Evolutionary conservation across 2,329 filamentous ascomycete genomes (phyloP), one percentile per base, ranked within the genome.

Genomic region (Microcera coccophila): DNA sequence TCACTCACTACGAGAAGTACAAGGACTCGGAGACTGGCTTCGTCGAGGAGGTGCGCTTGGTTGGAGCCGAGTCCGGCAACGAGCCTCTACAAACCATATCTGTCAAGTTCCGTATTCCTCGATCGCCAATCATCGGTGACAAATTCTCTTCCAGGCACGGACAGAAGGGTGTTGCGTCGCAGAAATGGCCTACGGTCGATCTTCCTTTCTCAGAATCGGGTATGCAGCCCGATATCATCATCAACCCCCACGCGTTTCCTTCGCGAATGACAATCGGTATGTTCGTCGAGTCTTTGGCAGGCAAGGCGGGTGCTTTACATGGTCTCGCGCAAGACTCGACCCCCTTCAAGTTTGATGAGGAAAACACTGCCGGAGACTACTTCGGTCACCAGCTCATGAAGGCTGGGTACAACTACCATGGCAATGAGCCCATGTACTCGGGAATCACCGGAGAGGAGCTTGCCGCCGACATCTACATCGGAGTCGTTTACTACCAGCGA

Each of bases 261-360:
- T 97, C 91, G 35, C 90, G 93, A 69, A 98, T 98, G 93, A 98
- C 93, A 16, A 98, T 98, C 62, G 93, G 93, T 62, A 97, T 97
- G 88, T 97, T 98, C 68, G 82, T 98, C 62, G 93, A 98, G 72
- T 96, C 90, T 4, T 78, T 98, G 39, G 93, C 93, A 9, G 93
- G 93, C 48, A 98, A 98, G 72, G 82, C 91, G 9, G 93, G 93
- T 36, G 87, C 91, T 12, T 78, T 98, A 26, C 93, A 98, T 64
- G 93, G 93, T 36, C 76, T 96, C n/a, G 87, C 93, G 0, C 93
- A 97, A 66, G 93, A 98, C 65, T 90, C 82, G 34, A 97, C 93
- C 0, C 93, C 93, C 1, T 98, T 96, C 78, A 84, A 85, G 54
- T 98, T 97, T 65, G 85, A 89, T 61, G 91, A 97, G 68, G 78